Conservation (phyloP, 2,329 filamentous ascomycete genomes). For the Aspergillus nomiae region DNA sequence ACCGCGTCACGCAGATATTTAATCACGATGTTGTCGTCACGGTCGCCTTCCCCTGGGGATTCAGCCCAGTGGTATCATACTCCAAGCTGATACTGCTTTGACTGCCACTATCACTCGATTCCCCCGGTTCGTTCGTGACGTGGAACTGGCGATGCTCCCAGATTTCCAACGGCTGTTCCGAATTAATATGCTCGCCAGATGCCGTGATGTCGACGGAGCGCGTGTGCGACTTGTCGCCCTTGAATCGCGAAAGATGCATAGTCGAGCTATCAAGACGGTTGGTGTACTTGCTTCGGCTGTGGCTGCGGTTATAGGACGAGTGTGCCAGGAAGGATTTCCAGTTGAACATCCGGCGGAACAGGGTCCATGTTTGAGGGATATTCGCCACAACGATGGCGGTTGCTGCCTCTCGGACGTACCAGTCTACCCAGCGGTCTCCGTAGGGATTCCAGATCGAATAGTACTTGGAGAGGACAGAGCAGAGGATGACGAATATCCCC, state of each 20-base stretch:
- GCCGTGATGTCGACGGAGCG: constrained; percentile 12
- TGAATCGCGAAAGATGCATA: constrained; percentile 16
- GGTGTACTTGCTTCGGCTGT: constrained; percentile 12
- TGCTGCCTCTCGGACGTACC: constrained; percentile 62
- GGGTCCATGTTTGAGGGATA: constrained; percentile 61
- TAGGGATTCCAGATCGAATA: constrained; percentile 62
- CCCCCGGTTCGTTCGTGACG: constrained; percentile 18
- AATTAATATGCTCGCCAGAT: constrained; percentile 14
- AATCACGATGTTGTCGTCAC: not conserved
- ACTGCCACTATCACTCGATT: constrained; percentile 6
- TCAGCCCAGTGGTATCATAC: not conserved
- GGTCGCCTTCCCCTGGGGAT: not conserved
- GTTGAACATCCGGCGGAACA: constrained; percentile 53
- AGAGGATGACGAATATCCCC: constrained; percentile 59
- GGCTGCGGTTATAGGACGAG: constrained; percentile 16
- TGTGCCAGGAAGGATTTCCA: constrained; percentile 31
- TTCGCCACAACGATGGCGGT: constrained; percentile 64
- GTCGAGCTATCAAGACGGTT: constrained; percentile 13
- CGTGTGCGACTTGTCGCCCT: constrained; percentile 10
- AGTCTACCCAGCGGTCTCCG: constrained; percentile 59
- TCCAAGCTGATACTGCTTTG: constrained; percentile 9
- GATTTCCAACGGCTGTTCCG: constrained; percentile 17
- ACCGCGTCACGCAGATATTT: not conserved
- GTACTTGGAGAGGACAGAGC: constrained; percentile 62
- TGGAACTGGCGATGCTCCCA: constrained; percentile 23